These are phyloP conservation scores for Prunus yedoensis DNA, from an alignment of 331 rosid species.

Conservation along the genomic window DNA sequence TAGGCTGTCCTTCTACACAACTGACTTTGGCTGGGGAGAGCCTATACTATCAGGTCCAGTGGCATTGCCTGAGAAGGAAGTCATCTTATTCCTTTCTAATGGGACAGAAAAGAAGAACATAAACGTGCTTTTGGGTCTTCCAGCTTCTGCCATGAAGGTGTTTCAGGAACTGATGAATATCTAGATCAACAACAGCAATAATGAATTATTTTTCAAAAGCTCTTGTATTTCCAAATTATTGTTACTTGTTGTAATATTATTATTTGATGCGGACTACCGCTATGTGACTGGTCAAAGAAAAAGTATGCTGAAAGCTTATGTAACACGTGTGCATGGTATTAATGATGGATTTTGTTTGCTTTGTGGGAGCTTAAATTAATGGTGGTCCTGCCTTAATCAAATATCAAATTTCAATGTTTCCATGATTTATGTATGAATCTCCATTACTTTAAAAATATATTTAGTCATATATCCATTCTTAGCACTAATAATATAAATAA, in stretches of 20 bases:
- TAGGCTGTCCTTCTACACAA: slow-evolving; percentile 53
- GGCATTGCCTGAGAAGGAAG: slow-evolving; percentile 79
- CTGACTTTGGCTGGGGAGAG: slow-evolving; percentile 88
- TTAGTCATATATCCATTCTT: too few relatives aligned
- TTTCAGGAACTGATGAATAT: slow-evolving; percentile 62
- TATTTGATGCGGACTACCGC: background rate
- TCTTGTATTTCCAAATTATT: background rate
- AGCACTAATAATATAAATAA: too few relatives aligned
- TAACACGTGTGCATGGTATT: background rate
- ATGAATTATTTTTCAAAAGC: background rate
- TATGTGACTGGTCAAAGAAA: background rate
- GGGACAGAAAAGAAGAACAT: slow-evolving; percentile 66
- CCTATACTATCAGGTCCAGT: slow-evolving; percentile 75
- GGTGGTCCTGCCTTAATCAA: background rate
- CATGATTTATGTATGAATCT: too few relatives aligned
- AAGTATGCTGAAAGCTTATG: background rate
- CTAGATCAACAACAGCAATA: slow-evolving; percentile 2
- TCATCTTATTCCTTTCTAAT: slow-evolving; percentile 62
- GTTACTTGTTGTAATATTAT: background rate
- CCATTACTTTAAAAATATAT: too few relatives aligned
- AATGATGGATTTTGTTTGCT: background rate
- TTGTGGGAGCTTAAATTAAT: background rate
- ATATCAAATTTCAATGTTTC: too few relatives aligned
- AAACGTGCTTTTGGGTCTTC: slow-evolving; percentile 76
- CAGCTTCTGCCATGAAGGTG: slow-evolving; percentile 67